Evolutionary conservation across 1,139 yeast species (phyloP).

Genomic region (Suhomyces taliae): DNA sequence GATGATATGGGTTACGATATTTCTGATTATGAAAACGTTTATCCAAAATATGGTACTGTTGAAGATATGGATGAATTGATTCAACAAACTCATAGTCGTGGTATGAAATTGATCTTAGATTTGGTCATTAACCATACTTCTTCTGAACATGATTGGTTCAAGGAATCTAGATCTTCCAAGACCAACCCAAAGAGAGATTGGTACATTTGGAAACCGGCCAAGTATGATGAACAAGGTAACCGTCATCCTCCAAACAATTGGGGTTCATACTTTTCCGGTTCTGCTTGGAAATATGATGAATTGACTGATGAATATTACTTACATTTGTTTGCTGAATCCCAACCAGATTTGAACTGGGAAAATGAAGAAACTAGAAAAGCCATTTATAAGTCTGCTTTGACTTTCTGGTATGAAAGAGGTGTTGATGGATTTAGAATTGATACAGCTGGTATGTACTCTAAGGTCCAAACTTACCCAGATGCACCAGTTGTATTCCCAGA

Average conservation of each 20-base stretch:
- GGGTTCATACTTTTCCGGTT: conserved; percentile 24
- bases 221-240: conserved; percentile 21
- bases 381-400: conserved; percentile 22
- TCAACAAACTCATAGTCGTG: conserved; percentile 20
- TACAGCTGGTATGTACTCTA: conserved; percentile 26
- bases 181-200: conserved; percentile 26
- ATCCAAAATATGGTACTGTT: conserved; percentile 24
- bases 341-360: conserved; percentile 29
- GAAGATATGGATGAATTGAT: conserved; percentile 24
- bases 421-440: conserved; percentile 28
- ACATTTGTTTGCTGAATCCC: conserved; percentile 24
- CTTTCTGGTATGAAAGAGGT: conserved; percentile 26
- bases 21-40: conserved; percentile 23
- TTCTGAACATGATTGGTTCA: conserved; percentile 24
- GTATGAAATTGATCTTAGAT: conserved; percentile 25
- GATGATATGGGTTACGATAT: conserved; percentile 30
- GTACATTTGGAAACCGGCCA: conserved; percentile 25
- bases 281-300: conserved; percentile 28
- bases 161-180: conserved; percentile 24
- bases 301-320: conserved; percentile 25
- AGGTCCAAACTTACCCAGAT: conserved; percentile 21
- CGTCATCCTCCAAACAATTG: conserved; percentile 28
- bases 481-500: conserved; percentile 25
- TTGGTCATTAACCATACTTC: conserved; percentile 28
- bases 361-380: conserved; percentile 24